phyloP scores from a whole-genome alignment of 495 filamentous ascomycete genomes.

The Stereocaulon alpinum region DNA sequence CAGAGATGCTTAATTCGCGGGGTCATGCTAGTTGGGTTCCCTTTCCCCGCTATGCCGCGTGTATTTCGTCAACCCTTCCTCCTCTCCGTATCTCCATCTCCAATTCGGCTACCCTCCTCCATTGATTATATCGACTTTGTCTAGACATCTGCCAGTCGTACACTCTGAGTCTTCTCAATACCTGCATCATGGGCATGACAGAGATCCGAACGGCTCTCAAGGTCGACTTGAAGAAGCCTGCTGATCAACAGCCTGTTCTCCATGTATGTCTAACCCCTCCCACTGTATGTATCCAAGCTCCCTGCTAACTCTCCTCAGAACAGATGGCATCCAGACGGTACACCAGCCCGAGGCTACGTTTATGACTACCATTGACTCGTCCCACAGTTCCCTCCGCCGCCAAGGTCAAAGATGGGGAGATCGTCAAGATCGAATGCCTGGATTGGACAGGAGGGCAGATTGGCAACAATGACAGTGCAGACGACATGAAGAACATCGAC shows the following conservation, averaged over 20 bases:
- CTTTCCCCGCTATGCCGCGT: constrained; percentile 7
- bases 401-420: constrained; percentile 74
- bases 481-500: constrained; percentile 80
- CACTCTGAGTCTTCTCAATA: background rate
- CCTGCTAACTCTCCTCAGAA: constrained; percentile 44
- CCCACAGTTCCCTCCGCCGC: constrained; percentile 61
- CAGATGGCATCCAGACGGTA: constrained; percentile 89
- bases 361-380: background rate
- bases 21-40: constrained; percentile 13
- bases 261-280: constrained; percentile 48
- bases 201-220: constrained; percentile 64
- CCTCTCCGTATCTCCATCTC: background rate
- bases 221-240: constrained; percentile 71
- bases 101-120: no score
- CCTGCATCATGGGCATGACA: constrained; percentile 40
- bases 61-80: background rate
- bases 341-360: constrained; percentile 13
- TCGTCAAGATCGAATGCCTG: constrained; percentile 90
- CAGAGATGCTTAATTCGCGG: constrained; percentile 4
- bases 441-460: constrained; percentile 87
- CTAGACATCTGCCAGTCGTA: background rate
- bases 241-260: constrained; percentile 58
- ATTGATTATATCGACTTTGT: background rate
- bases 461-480: constrained; percentile 76
- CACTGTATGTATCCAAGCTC: background rate